Evolutionary conservation across 768 basidiomycete genomes (phyloP), one percentile per base, ranked within the genome.

Genomic region (Daedaleopsis sinensis): DNA sequence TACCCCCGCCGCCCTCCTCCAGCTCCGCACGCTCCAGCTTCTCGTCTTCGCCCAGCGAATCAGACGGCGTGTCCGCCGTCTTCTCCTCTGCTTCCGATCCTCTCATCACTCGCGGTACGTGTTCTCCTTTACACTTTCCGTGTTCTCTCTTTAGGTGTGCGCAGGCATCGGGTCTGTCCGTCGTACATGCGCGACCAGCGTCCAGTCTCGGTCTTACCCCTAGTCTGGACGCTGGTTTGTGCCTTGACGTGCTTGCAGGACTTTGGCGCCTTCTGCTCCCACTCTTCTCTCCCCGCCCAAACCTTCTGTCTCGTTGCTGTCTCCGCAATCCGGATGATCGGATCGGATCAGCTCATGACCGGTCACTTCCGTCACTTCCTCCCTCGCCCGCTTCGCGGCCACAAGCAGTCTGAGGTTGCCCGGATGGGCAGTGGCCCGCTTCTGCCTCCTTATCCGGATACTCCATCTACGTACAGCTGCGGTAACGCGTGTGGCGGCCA

Each of bases 331-430:
- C 62, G 62, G 62, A 58, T 55, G 38, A 51, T 49, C 62, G 57
- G 57, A 54, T 37, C 61, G 56, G 62, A 63, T 63, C 62, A 63
- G 48, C 57, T 27, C 62, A 58, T 55, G 62, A 63, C 57, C 27
- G 7, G 27, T 32, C 27, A 32, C n/a, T n/a, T n/a, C n/a, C n/a
- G n/a, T n/a, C 4, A 32, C 62, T n/a, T 15, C 56, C 50, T 47
- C n/a, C 39, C 47, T 38, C 5, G 23, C 16, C 49, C 21, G 21
- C n/a, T 15, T 5, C 55, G n/a, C 39, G 24, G 35, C 43, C 38
- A 16, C 21, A 13, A 48, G 21, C 37, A 37, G 16, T 18, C 3
- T 3, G 36, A 35, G 18, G 32, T 52, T 51, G n/a, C 19, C 48
- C 23, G 38, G 46, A 49, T 24, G 23, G n/a, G n/a, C n/a, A n/a